These are phyloP conservation scores for Batkoa obscura DNA, from an alignment of 371 early-diverging fungal species.

Conservation along the genomic window DNA sequence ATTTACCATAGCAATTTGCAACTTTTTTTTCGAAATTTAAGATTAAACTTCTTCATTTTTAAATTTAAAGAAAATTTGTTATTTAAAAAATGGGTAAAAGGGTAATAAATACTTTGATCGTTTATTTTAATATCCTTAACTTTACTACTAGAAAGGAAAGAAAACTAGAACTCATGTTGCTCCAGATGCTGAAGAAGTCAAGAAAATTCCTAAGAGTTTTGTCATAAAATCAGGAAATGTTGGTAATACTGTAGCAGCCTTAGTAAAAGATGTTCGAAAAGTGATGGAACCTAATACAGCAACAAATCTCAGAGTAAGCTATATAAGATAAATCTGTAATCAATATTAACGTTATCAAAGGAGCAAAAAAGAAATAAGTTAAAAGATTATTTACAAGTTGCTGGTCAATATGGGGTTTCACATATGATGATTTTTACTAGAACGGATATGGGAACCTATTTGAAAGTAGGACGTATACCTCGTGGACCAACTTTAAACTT, in stretches of 20 bases:
- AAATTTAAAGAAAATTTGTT: too few species aligned
- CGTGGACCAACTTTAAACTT: conserved; percentile 92
- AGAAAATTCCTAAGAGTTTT: conserved; percentile 67
- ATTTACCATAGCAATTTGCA: too few species aligned
- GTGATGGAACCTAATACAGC: conserved; percentile 92
- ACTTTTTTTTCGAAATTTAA: too few species aligned
- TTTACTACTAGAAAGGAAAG: too few species aligned
- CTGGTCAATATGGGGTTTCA: conserved; percentile 68
- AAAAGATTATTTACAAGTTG: conserved; percentile 80
- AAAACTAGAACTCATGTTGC: too few species aligned
- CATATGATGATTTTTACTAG: conserved; percentile 79
- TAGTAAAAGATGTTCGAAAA: conserved; percentile 68
- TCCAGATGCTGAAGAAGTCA: conserved; percentile 12
- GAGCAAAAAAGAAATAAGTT: conserved; percentile 82
- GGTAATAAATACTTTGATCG: too few species aligned
- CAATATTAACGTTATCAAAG: conserved; percentile 11
- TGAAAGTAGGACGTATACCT: conserved; percentile 71
- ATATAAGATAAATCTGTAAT: neutral
- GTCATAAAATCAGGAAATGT: conserved; percentile 84
- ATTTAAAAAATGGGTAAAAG: too few species aligned
- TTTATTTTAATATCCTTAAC: too few species aligned
- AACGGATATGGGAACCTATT: conserved; percentile 60
- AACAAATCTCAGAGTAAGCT: conserved; percentile 34
- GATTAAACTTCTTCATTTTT: too few species aligned
- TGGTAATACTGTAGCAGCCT: conserved; percentile 42